A percentile compares a stretch with the other conserved stretches of the same genome.
Conservation (phyloP, 2,329 filamentous ascomycete genomes). For the Hirsutella minnesotensis region DNA sequence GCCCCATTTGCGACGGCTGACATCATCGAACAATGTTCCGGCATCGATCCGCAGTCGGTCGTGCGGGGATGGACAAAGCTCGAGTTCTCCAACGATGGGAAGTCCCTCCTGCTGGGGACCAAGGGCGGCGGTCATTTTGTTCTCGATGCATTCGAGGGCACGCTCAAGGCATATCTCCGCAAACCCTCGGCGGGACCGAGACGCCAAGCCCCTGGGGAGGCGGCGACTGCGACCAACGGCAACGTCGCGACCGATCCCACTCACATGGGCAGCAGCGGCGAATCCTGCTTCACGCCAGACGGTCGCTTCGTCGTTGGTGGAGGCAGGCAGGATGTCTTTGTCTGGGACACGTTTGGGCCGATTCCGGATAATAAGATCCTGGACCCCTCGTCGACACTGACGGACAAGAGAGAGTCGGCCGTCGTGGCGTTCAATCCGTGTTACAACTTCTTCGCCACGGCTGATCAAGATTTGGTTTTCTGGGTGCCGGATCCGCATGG, state of each 20-base stretch:
- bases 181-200: slow-evolving; percentile 42
- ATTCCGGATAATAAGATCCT: slow-evolving; percentile 45
- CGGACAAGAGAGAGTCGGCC: slow-evolving; percentile 56
- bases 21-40: slow-evolving; percentile 44
- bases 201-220: slow-evolving; percentile 42
- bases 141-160: slow-evolving; percentile 84
- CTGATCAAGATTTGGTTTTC: slow-evolving; percentile 72
- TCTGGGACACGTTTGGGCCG: slow-evolving; percentile 69
- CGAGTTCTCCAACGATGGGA: slow-evolving; percentile 94
- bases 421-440: slow-evolving; percentile 82
- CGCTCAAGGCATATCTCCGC: slow-evolving; percentile 60
- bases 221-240: slow-evolving; percentile 12
- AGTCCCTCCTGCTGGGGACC: slow-evolving; percentile 72
- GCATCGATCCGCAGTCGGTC: slow-evolving; percentile 42
- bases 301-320: slow-evolving; percentile 81
- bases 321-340: slow-evolving; percentile 58
- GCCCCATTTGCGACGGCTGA: slow-evolving; percentile 82
- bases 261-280: slow-evolving; percentile 50
- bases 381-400: slow-evolving; percentile 50
- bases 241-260: slow-evolving; percentile 20
- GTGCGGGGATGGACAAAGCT: slow-evolving; percentile 75
- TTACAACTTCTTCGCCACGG: slow-evolving; percentile 83
- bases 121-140: slow-evolving; percentile 78
- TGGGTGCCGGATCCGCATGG: slow-evolving; percentile 59
- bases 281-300: slow-evolving; percentile 82